Base-by-base conservation (phyloP, 2,329 filamentous ascomycete genomes). In the Paraphoma sp. region DNA sequence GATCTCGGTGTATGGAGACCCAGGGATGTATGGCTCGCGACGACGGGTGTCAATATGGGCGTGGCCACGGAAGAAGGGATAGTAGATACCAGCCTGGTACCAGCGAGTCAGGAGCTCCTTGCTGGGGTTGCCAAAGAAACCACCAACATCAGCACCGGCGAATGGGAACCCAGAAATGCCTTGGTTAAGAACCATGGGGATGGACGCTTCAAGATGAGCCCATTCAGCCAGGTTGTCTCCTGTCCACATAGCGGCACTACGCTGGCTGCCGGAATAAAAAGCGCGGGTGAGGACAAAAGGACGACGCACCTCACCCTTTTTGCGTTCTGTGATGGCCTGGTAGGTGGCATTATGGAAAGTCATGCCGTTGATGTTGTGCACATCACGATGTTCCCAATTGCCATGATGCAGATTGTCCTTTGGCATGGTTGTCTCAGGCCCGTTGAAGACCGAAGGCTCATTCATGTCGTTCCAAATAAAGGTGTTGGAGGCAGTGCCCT, bases 401-500 rank as follows among this genome's bases (percentile, higher is more conserved):
- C 87, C 93, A 70, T 90, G 81, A 75, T 99, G 95, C 30, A 99
- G 79, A 74, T 99, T 99, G 81, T 99, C 95, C 79, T 97, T 97
- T 59, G 95, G 95, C 93, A 98, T 98, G 5, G 94, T 98, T 3
- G 93, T 96, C 78, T 99, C 95, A 0, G 95, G 95, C 0, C 95
- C 95, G 75, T 98, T 98, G 82, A 99, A 99, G 1, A 99, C 95
- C 0, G 95, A 98, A 0, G 95, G 95, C 80, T 99, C 95, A 74
- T 97, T 98, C 95, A 99, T 99, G 76, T 99, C 95, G 76, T 99
- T 99, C 95, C 95, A 99, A 69, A 99, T 87, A 78, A 92, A 97
- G 0, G 92, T 89, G 76, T 98, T 99, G 62, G 89, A 83, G 67
- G 89, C 84, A 1, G 92, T 92, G 46, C 93, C 93, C 76, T 92